Evolutionary conservation across 768 basidiomycete genomes (phyloP), one percentile per base, ranked within the genome.

Genomic region (Cantharellus cinnabarinus): DNA sequence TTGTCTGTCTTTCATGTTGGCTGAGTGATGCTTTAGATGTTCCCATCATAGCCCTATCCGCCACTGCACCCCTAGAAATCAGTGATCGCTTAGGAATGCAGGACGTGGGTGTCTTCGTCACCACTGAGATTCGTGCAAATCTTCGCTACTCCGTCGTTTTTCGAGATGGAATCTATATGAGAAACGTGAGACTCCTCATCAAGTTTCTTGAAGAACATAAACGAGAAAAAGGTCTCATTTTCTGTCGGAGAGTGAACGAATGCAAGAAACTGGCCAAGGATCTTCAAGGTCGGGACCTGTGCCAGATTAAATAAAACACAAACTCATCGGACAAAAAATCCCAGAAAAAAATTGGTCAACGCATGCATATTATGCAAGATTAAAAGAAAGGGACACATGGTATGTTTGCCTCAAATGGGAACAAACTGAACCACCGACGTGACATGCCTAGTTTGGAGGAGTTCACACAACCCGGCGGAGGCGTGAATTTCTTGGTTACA

Each of bases 1-100:
- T 29, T 29, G 20, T 29, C 20, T 29, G 20, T 29, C 20, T 29
- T 29, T 29, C 20, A 29, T 29, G 20, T 29, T 29, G 20, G 20
- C 20, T 29, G 20, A 29, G 20, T 1, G 20, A 29, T 29, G 20
- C 20, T 29, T 29, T 1, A 29, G 20, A 29, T 29, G 76, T 90
- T 0, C 94, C 95, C 0, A 85, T 98, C 65, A 95, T 97, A 79
- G 95, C 95, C 0, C 75, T 98, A 51, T 98, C 95, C 0, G 95
- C 91, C 3, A 99, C 94, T 0, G 20, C 20, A 29, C 20, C 20
- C 20, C 20, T 29, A 29, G 20, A 29, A 29, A 29, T 29, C 20
- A 29, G 20, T 29, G 20, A 29, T 29, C 20, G 20, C 20, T 29
- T 80, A 58, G 83, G 83, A 0, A 77, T 85, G 51, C 74, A 79